Base-by-base conservation (phyloP, 208 protist genomes). In the Acanthamoeba sp. region DNA sequence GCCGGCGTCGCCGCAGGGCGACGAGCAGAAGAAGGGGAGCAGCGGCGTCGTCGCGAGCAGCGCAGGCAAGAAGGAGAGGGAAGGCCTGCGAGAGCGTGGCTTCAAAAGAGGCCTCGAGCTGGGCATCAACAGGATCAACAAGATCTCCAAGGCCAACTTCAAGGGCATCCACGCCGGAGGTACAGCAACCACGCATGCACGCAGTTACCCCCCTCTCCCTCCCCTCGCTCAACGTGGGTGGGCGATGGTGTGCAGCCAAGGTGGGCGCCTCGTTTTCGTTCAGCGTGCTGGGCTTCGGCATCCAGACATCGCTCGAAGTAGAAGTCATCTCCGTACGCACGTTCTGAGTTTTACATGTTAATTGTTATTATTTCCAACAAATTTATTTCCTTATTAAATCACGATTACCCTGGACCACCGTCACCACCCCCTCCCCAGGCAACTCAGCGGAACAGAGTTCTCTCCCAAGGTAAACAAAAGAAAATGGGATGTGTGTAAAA, bases 111-210 rank as follows among this genome's bases (percentile, higher is more conserved):
- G 73, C 1, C 73, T 84, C 42, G 73, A 84, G 73, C 18, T 84
- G 73, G 73, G 73, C 14, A 84, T 84, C 40, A 84, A 84, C 73
- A 84, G 73, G 18, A 84, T 84, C 34, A 84, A 52, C 40, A 84
- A 84, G 38, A 1, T 84, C 27, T 84, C 73, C 22, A 45, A 84
- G 29, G 73, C 73, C 22, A 45, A 84, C 73, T 84, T 84, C 73
- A 22, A 34, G 42, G 73, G 73, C 34, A 84, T 84, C 29, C 73
- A 84, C 20, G 38, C 38, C 24, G 73, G 73, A 4, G 73, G 73
- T 84, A 45, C 14, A 6, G 12, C 42, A 50, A n/a, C n/a, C n/a
- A n/a, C n/a, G n/a, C n/a, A n/a, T n/a, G n/a, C n/a, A n/a, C n/a
- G n/a, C n/a, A n/a, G n/a, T n/a, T n/a, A n/a, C n/a, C 48, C 48